phyloP scores from a whole-genome alignment of 2,329 filamentous ascomycete genomes.

The Cladophialophora carrionii region DNA sequence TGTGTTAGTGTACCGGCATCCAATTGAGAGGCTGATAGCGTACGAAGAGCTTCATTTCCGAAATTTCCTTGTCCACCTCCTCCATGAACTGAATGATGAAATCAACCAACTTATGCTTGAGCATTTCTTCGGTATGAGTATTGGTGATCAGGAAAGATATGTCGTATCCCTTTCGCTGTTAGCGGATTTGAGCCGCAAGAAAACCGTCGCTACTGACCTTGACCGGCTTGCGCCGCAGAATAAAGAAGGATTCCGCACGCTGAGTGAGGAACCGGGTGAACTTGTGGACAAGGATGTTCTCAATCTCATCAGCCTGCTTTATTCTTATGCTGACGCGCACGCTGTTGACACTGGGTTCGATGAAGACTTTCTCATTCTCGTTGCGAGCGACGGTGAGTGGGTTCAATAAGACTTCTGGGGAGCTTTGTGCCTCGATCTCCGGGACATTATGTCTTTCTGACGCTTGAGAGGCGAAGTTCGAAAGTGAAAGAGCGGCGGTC shows the following conservation, averaged over 20 bases:
- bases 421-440: conserved; percentile 90
- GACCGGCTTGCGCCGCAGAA: conserved; percentile 90
- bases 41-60: conserved; percentile 99
- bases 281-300: conserved; percentile 97
- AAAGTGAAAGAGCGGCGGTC: conserved; percentile 88
- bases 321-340: conserved; percentile 98
- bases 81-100: conserved; percentile 99
- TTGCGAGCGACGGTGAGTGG: conserved; percentile 90
- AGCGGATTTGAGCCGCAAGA: not conserved
- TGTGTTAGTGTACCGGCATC: conserved; percentile 41
- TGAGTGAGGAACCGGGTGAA: conserved; percentile 97
- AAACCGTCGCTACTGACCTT: conserved; percentile 62
- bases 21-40: conserved; percentile 10
- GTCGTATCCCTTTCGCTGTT: conserved; percentile 76
- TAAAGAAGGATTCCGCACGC: conserved; percentile 95
- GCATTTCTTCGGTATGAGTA: conserved; percentile 97
- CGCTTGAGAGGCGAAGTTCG: conserved; percentile 96
- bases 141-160: conserved; percentile 99
- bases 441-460: conserved; percentile 98
- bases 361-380: conserved; percentile 94
- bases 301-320: conserved; percentile 99
- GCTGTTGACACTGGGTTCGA: conserved; percentile 96
- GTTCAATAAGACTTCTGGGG: conserved; percentile 90
- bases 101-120: conserved; percentile 98
- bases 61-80: conserved; percentile 99